Evolutionary conservation across 768 basidiomycete species (phyloP).

Genomic region (Neoboletus magnificus): DNA sequence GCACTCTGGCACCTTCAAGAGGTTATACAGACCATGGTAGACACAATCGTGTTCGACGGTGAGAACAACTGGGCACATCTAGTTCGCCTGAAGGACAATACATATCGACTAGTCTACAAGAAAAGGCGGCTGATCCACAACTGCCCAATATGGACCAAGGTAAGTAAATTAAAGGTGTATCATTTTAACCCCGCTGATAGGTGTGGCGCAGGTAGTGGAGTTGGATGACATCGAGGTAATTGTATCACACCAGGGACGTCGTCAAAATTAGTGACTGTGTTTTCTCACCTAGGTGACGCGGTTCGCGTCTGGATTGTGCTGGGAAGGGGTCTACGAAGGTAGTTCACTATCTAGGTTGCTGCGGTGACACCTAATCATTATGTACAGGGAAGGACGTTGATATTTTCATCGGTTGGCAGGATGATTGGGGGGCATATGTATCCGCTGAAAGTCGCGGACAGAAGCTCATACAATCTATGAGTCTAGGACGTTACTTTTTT

Average conservation of each 20-base stretch:
- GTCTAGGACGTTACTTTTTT: slow-evolving; percentile 29
- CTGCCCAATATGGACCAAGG: slow-evolving; percentile 32
- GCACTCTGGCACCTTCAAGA: slow-evolving; percentile 27
- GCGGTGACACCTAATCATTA: not conserved
- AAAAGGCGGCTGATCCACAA: slow-evolving; percentile 20
- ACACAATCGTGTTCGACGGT: slow-evolving; percentile 27
- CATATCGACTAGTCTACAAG: slow-evolving; percentile 27
- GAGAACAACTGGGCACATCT: slow-evolving; percentile 35
- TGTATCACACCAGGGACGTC: not conserved
- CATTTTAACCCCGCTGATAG: slow-evolving; percentile 2
- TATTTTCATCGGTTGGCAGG: slow-evolving; percentile 27
- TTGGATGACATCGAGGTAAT: slow-evolving; percentile 30
- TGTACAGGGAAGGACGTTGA: slow-evolving; percentile 27
- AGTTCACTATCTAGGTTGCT: not conserved
- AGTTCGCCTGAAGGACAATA: slow-evolving; percentile 27
- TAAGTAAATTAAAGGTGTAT: not conserved
- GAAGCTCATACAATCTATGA: slow-evolving; percentile 28
- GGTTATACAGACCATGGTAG: slow-evolving; percentile 34
- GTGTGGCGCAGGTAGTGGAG: slow-evolving; percentile 25
- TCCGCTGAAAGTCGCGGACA: slow-evolving; percentile 28
- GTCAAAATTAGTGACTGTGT: not conserved
- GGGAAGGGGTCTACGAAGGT: slow-evolving; percentile 33
- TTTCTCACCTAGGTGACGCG: slow-evolving; percentile 24
- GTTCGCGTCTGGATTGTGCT: slow-evolving; percentile 15
- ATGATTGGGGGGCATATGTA: slow-evolving; percentile 22